Base-by-base conservation (phyloP, 371 early-diverging fungal genomes). In the Zychaea mexicana region DNA sequence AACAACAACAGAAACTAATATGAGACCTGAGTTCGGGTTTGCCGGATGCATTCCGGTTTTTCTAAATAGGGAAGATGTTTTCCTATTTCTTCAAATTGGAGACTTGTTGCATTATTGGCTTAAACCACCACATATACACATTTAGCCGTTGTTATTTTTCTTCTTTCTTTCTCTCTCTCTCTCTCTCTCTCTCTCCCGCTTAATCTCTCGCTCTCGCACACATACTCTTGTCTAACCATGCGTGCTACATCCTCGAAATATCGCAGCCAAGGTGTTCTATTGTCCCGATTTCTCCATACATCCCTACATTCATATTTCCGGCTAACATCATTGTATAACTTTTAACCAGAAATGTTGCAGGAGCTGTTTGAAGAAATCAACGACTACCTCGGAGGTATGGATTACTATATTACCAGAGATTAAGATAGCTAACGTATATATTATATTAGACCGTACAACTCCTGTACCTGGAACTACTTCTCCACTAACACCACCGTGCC, bases 291-390 rank as follows among this genome's bases (percentile, higher is more conserved):
- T 22, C 17, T 26, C 13, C 26, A 24, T 7, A n/a, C n/a, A 12
- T 52, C 52, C 22, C 27, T 8, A 52, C 15, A 26, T n/a, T 32
- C 13, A 30, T 9, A 5, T 26, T 27, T 7, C 36, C 21, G n/a
- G n/a, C n/a, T n/a, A n/a, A n/a, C n/a, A n/a, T n/a, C n/a, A n/a
- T n/a, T n/a, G n/a, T n/a, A n/a, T n/a, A n/a, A n/a, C n/a, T n/a
- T n/a, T n/a, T 30, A 17, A n/a, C 15, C 15, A 68, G 69, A 68
- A 32, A 68, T 68, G 61, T 27, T 68, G 21, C 64, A 64, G 21
- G 69, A 68, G 26, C 49, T 68, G 10, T 68, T 64, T 57, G 69
- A 62, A 17, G 69, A 68, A 45, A 68, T 68, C 52, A 60, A 68
- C 32, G 57, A 57, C 26, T 68, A 61, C 26, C 47, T 68, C 22